Conservation (phyloP, 345 rosid species). For the Melaleuca alternifolia region DNA sequence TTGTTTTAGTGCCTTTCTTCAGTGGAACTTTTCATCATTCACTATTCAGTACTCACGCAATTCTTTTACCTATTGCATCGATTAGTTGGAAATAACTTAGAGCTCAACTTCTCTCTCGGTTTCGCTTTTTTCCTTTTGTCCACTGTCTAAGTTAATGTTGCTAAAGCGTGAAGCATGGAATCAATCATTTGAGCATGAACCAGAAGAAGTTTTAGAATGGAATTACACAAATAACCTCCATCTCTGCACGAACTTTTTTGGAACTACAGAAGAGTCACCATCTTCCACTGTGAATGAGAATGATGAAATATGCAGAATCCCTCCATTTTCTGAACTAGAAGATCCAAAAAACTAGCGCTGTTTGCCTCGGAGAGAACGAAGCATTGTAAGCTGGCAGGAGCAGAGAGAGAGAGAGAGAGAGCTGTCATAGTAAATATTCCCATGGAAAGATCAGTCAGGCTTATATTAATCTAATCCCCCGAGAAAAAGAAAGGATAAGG, state of each 20-base stretch:
- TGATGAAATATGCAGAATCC: background rate
- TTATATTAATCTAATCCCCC: background rate
- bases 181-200: constrained; percentile 18
- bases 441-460: background rate
- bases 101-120: background rate
- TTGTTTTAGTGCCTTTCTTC: background rate
- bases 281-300: background rate
- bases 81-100: background rate
- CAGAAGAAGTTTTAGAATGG: background rate
- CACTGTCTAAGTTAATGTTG: background rate
- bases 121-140: background rate
- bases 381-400: background rate
- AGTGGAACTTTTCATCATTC: background rate
- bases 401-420: background rate
- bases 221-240: background rate
- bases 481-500: background rate
- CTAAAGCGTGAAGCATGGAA: constrained; percentile 10
- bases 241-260: background rate
- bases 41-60: background rate
- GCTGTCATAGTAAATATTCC: background rate
- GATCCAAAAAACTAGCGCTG: background rate
- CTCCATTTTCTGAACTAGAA: constrained; percentile 5
- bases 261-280: background rate
- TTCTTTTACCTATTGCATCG: background rate
- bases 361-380: constrained; percentile 14